Base-by-base conservation (phyloP, 371 early-diverging fungal species). In the Mortierella sp. region DNA sequence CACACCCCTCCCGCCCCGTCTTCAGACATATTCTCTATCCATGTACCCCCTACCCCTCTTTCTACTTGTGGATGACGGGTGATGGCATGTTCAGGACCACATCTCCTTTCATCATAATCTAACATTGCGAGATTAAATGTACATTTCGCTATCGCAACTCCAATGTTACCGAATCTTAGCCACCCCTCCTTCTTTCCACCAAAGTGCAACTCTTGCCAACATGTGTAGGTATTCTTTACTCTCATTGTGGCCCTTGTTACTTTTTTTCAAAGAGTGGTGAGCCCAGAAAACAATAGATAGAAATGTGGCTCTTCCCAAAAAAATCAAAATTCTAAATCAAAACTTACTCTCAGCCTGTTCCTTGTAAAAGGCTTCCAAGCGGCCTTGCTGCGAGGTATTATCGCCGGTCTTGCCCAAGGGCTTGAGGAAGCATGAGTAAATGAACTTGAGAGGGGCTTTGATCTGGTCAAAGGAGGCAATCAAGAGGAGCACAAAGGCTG, bases 401-500 rank as follows among this genome's bases (percentile, higher is more conserved):
- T 89, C 90, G 32, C 92, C 88, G 1, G 74, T 87, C 80, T 86
- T 87, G 47, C 87, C 85, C 66, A 94, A 85, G 14, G 93, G 94
- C 72, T 93, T 94, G 77, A 95, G 84, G 83, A 95, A 95, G 74
- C 94, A 95, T 18, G 89, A 90, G 73, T 91, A 91, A 58, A 88
- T 89, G 75, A 92, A 92, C 70, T 85, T 85, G 52, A 89, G 66
- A 3, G 87, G 88, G 1, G 84, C 79, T 64, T 86, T 80, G 70
- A 89, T 55, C 51, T 77, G 78, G 59, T 72, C 69, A 24, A 77
- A 60, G 9, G 72, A 62, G 6, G 69, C 73, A 30, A 77, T 55
- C 58, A 77, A 14, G 45, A 77, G 66, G 57, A 77, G 10, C 16
- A 77, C 73, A 65, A 77, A 72, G 32, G 78, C 72, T 4, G 78